A percentile compares a stretch with the other conserved stretches of the same genome.
Conservation (phyloP, 2,329 filamentous ascomycete species). For the Trichothecium roseum region DNA sequence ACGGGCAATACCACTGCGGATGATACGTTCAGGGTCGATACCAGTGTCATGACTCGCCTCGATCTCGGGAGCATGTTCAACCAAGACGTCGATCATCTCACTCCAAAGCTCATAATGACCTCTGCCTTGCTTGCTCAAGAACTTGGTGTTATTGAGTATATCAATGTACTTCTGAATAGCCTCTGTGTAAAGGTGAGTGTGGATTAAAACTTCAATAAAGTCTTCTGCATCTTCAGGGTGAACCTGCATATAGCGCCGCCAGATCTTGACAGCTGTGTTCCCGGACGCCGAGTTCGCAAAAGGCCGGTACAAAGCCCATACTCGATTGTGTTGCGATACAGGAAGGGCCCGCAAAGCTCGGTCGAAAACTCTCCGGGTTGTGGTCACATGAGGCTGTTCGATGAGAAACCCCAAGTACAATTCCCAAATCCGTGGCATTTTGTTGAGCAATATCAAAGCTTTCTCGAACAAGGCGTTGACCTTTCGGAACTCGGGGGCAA, state of each 20-base stretch:
- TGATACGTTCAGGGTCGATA: slow-evolving; percentile 84
- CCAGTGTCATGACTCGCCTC: slow-evolving; percentile 71
- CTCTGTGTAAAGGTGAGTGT: slow-evolving; percentile 78
- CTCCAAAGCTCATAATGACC: slow-evolving; percentile 96
- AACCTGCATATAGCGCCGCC: slow-evolving; percentile 93
- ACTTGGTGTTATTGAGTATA: slow-evolving; percentile 80
- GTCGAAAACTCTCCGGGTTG: slow-evolving; percentile 81
- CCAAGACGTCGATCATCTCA: slow-evolving; percentile 91
- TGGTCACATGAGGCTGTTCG: slow-evolving; percentile 82
- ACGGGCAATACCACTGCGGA: slow-evolving; percentile 79
- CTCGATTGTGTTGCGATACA: slow-evolving; percentile 87
- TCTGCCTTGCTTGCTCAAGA: slow-evolving; percentile 87
- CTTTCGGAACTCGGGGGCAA: slow-evolving; percentile 75
- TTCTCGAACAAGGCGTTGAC: slow-evolving; percentile 92
- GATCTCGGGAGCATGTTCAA: slow-evolving; percentile 80
- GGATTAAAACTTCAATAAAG: slow-evolving; percentile 79
- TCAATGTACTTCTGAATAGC: slow-evolving; percentile 86
- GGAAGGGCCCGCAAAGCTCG: slow-evolving; percentile 83
- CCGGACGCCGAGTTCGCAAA: slow-evolving; percentile 89
- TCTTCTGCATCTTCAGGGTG: slow-evolving; percentile 93
- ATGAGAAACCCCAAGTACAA: slow-evolving; percentile 90
- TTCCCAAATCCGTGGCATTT: slow-evolving; percentile 98
- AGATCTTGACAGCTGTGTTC: slow-evolving; percentile 83
- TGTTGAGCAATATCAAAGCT: slow-evolving; percentile 86
- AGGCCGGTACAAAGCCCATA: slow-evolving; percentile 84